These are phyloP conservation scores for Sugiyamaella boreocaroliniensis DNA, from an alignment of 805 yeast species.

Conservation along the genomic window DNA sequence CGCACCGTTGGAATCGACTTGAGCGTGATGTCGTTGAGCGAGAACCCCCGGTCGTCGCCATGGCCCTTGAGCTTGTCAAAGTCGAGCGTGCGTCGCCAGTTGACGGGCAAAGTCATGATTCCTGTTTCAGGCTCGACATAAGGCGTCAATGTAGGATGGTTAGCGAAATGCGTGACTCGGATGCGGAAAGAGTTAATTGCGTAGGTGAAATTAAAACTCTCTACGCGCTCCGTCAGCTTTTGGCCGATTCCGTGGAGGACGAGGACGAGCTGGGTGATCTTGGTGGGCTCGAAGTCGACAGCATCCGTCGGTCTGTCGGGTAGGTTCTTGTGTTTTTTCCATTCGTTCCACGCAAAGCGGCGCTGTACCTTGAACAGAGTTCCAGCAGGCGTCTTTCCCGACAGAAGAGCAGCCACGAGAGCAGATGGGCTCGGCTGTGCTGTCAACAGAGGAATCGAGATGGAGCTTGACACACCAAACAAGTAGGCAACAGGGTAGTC, in stretches of 20 bases:
- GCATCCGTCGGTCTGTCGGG: slow-evolving; percentile 28
- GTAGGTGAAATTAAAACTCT: slow-evolving; percentile 80
- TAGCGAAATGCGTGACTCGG: slow-evolving; percentile 25
- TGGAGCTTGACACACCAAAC: slow-evolving; percentile 5
- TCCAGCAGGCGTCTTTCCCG: slow-evolving; percentile 20
- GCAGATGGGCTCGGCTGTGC: slow-evolving; percentile 11
- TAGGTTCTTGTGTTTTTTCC: slow-evolving; percentile 22
- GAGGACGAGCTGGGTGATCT: slow-evolving; percentile 57
- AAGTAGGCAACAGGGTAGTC: slow-evolving; percentile 18
- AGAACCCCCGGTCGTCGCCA: slow-evolving; percentile 6
- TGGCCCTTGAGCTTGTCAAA: slow-evolving; percentile 30
- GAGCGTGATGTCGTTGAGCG: slow-evolving; percentile 61
- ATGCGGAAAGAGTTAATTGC: slow-evolving; percentile 39
- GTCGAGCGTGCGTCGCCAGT: slow-evolving; percentile 70
- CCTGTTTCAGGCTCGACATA: slow-evolving; percentile 16
- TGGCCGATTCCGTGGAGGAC: slow-evolving; percentile 97
- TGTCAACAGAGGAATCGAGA: slow-evolving; percentile 12
- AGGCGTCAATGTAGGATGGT: slow-evolving; percentile 16
- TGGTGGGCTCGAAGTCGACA: slow-evolving; percentile 26
- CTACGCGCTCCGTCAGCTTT: slow-evolving; percentile 69
- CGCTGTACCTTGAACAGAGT: slow-evolving; percentile 21
- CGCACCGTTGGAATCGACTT: slow-evolving; percentile 73
- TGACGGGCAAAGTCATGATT: slow-evolving; percentile 57
- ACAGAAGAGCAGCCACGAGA: slow-evolving; percentile 16
- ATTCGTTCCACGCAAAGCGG: slow-evolving; percentile 29